Evolutionary conservation across 2,329 filamentous ascomycete genomes (phyloP).

Genomic region (Arthrobotrys megalospora): DNA sequence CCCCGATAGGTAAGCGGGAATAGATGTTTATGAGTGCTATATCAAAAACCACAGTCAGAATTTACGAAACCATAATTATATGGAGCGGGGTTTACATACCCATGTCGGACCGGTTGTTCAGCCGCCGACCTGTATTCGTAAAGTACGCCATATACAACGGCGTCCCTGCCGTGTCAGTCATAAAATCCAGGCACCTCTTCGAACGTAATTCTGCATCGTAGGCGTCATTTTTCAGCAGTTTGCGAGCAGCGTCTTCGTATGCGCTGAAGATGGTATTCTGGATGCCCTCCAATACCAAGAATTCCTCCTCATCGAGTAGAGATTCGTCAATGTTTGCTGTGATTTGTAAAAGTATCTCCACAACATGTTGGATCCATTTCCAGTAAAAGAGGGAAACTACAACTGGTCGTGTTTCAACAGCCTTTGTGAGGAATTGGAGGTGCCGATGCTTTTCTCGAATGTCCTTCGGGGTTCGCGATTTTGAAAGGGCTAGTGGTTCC

Average conservation of each 20-base stretch:
- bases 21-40: slow-evolving; percentile 41
- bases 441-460: slow-evolving; percentile 6
- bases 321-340: slow-evolving; percentile 1
- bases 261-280: slow-evolving; percentile 3
- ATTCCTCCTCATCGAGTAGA: not conserved
- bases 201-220: not conserved
- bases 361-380: slow-evolving; percentile 39
- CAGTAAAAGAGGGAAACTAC: slow-evolving; percentile 33
- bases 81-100: slow-evolving; percentile 8
- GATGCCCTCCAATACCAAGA: not conserved
- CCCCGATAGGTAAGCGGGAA: slow-evolving; percentile 7
- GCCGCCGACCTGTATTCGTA: not conserved
- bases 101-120: slow-evolving; percentile 9
- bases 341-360: slow-evolving; percentile 24
- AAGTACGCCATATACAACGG: slow-evolving; percentile 31
- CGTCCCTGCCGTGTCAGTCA: slow-evolving; percentile 13
- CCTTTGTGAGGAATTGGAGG: not conserved
- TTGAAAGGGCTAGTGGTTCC: not conserved
- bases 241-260: slow-evolving; percentile 20
- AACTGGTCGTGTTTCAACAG: not conserved
- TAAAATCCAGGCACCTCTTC: slow-evolving; percentile 30
- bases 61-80: not conserved
- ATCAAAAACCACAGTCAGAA: not conserved
- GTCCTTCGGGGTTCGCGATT: not conserved
- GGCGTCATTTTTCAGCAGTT: slow-evolving; percentile 15